Percentiles rank a stretch among this genome's conserved stretches.
These are phyloP conservation scores for Vitis hybrid DNA, from an alignment of 177 flowering plant genomes.

Conservation along the genomic window DNA sequence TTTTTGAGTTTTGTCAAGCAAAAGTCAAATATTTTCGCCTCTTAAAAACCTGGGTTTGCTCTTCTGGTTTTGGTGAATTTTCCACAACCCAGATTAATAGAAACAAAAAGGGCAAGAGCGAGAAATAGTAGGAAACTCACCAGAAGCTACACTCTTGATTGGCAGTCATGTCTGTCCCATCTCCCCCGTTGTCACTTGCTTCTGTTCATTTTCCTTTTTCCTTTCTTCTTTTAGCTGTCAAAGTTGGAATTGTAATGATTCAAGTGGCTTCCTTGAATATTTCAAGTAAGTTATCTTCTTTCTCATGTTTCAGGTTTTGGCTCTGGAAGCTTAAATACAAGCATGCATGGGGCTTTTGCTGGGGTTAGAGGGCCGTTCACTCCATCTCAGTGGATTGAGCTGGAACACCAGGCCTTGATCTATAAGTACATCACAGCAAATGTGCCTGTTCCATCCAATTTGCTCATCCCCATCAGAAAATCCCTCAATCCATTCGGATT, in stretches of 20 bases:
- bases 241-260: slow-evolving; percentile 2
- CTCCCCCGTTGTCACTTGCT: background rate
- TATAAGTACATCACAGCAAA: slow-evolving; percentile 53
- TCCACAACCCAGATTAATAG: background rate
- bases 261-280: background rate
- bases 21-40: background rate
- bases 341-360: slow-evolving; percentile 25
- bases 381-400: slow-evolving; percentile 58
- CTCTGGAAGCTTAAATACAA: slow-evolving; percentile 28
- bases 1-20: slow-evolving; percentile 9
- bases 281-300: background rate
- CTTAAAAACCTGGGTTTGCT: background rate
- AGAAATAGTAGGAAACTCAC: background rate
- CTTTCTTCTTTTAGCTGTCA: background rate
- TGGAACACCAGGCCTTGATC: slow-evolving; percentile 66
- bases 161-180: background rate
- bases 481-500: slow-evolving; percentile 33
- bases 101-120: slow-evolving; percentile 4
- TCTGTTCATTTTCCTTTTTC: background rate
- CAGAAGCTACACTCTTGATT: background rate
- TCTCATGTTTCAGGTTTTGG: slow-evolving; percentile 28
- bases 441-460: slow-evolving; percentile 52
- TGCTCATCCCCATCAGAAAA: slow-evolving; percentile 44
- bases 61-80: background rate
- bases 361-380: slow-evolving; percentile 50